Evolutionary conservation across 768 basidiomycete genomes (phyloP).

Genomic region (Tricholomella constricta): DNA sequence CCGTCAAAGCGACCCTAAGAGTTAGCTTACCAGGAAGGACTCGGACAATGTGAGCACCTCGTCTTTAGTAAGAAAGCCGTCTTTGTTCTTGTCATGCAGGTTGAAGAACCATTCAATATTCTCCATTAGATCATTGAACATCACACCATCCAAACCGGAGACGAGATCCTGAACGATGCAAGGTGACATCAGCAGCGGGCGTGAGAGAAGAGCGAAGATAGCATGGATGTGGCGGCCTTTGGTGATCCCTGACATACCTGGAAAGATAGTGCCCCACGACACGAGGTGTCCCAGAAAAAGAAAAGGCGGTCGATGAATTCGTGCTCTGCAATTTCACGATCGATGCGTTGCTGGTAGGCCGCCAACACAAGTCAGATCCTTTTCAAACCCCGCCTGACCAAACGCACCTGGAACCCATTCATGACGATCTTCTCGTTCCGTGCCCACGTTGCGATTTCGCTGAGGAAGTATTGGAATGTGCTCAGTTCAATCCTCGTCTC

Average conservation of each 20-base stretch:
- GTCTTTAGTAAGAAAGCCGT: slow-evolving; percentile 93
- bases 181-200: slow-evolving; percentile 1
- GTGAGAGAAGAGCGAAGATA: background rate
- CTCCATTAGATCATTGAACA: slow-evolving; percentile 97
- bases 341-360: slow-evolving; percentile 74
- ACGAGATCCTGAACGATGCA: slow-evolving; percentile 71
- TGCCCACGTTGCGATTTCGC: slow-evolving; percentile 95
- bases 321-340: slow-evolving; percentile 91
- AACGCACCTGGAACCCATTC: slow-evolving; percentile 84
- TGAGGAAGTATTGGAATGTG: slow-evolving; percentile 89
- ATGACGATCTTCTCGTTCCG: slow-evolving; percentile 88
- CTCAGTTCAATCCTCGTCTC: slow-evolving; percentile 86
- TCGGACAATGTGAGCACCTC: slow-evolving; percentile 96
- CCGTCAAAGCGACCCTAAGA: background rate
- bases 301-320: slow-evolving; percentile 94
- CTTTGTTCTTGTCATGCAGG: slow-evolving; percentile 93
- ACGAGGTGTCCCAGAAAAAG: slow-evolving; percentile 89
- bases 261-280: slow-evolving; percentile 83
- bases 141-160: slow-evolving; percentile 83
- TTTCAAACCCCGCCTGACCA: background rate
- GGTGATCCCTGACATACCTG: slow-evolving; percentile 53
- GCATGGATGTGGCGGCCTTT: background rate
- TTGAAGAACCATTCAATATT: slow-evolving; percentile 99
- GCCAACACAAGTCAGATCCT: background rate
- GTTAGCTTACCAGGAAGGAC: slow-evolving; percentile 73